Evolutionary conservation across 2,329 filamentous ascomycete species (phyloP).

Genomic region (Xylariales sp.): DNA sequence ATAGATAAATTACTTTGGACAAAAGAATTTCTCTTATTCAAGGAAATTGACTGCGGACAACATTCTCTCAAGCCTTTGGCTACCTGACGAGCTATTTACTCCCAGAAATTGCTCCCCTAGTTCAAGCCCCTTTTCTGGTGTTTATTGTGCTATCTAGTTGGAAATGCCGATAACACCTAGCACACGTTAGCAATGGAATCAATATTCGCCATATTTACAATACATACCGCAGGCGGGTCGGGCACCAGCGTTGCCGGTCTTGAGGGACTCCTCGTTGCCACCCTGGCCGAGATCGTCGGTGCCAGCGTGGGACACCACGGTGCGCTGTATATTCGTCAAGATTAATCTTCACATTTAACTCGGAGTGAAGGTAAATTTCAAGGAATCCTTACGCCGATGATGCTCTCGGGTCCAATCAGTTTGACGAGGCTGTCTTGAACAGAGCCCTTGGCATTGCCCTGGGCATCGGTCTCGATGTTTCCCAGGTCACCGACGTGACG

Average conservation of each 20-base stretch:
- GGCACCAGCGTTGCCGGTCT: constrained; percentile 94
- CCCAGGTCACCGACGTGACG: constrained; percentile 98
- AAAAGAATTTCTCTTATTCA: not conserved
- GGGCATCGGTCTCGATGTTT: constrained; percentile 94
- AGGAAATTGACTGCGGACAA: not conserved
- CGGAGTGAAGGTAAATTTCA: not conserved
- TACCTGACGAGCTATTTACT: constrained; percentile 19
- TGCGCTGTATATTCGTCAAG: constrained; percentile 71
- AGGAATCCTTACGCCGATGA: constrained; percentile 82
- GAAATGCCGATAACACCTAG: constrained; percentile 90
- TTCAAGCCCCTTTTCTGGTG: constrained; percentile 5
- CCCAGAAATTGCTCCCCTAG: constrained; percentile 14
- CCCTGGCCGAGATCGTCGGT: constrained; percentile 98
- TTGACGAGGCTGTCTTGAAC: constrained; percentile 86
- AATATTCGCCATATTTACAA: not conserved
- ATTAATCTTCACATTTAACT: not conserved
- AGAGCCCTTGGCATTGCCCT: constrained; percentile 89
- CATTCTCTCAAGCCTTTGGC: constrained; percentile 12
- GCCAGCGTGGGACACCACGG: constrained; percentile 92
- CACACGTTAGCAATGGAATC: constrained; percentile 24
- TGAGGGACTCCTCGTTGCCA: constrained; percentile 92
- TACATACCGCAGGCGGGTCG: constrained; percentile 91
- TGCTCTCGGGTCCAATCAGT: constrained; percentile 94
- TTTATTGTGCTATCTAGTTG: constrained; percentile 61
- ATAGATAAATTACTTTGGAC: constrained; percentile 1